Percentiles rank a stretch among this genome's conserved stretches.
These are phyloP conservation scores for Fusarium ambrosium DNA, from an alignment of 2,329 filamentous ascomycete species.

Conservation along the genomic window DNA sequence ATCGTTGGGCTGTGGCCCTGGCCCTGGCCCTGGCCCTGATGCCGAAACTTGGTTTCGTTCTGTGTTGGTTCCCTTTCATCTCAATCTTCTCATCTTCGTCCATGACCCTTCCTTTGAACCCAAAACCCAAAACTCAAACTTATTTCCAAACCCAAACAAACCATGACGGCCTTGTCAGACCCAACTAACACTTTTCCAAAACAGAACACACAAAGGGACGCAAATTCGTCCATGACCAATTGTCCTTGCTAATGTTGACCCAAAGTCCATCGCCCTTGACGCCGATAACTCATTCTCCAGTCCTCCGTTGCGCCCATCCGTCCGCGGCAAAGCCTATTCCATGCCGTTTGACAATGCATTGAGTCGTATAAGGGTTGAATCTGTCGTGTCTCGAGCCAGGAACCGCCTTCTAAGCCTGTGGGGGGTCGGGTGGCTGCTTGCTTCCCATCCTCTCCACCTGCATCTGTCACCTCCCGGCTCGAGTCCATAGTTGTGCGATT, in stretches of 20 bases:
- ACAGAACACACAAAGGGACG: slow-evolving; percentile 18
- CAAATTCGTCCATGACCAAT: slow-evolving; percentile 1
- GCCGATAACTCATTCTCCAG: slow-evolving; percentile 35
- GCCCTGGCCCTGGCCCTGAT: neutral
- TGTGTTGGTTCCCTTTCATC: slow-evolving; percentile 33
- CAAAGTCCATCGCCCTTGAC: slow-evolving; percentile 29
- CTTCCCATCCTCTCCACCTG: neutral
- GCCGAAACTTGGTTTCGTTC: slow-evolving; percentile 31
- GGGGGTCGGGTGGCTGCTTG: neutral
- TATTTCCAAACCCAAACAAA: neutral
- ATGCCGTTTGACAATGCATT: slow-evolving; percentile 27
- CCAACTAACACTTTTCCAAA: slow-evolving; percentile 9
- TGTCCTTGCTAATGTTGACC: slow-evolving; percentile 4
- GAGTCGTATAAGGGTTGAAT: slow-evolving; percentile 9
- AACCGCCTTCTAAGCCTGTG: neutral
- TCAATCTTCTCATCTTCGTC: slow-evolving; percentile 3
- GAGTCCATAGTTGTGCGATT: neutral
- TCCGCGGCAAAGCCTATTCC: slow-evolving; percentile 28
- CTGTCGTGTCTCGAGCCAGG: slow-evolving; percentile 14
- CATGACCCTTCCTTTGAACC: slow-evolving; percentile 19
- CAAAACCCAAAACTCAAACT: slow-evolving; percentile 7
- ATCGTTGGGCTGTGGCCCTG: too few species aligned
- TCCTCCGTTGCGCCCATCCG: slow-evolving; percentile 34
- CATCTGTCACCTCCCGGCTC: neutral
- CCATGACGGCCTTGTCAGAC: neutral